Percentiles rank a stretch among this genome's conserved stretches.
phyloP scores from a whole-genome alignment of 2,329 filamentous ascomycete species.

The Nemania sp. region DNA sequence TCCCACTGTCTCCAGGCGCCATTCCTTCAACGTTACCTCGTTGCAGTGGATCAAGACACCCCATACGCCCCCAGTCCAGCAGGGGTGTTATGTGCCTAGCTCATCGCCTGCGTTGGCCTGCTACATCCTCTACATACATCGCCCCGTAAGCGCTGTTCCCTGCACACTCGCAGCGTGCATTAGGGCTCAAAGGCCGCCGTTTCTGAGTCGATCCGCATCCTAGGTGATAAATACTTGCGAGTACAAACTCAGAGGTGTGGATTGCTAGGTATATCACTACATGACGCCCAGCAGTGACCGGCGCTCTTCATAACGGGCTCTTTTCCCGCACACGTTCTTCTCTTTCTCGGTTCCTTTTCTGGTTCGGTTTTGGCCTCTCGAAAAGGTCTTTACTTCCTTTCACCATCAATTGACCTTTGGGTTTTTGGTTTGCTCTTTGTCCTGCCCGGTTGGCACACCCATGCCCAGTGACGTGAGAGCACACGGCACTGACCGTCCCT shows the following conservation, averaged over 20 bases:
- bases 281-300: constrained; percentile 10
- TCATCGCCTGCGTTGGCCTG: constrained; percentile 27
- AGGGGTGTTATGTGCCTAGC: constrained; percentile 27
- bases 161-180: constrained; percentile 38
- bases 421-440: constrained; percentile 14
- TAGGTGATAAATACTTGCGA: constrained; percentile 16
- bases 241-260: constrained; percentile 12
- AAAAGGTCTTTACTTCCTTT: neutral
- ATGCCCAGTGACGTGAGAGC: constrained; percentile 10
- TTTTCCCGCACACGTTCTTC: constrained; percentile 13
- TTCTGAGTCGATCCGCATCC: constrained; percentile 23
- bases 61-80: constrained; percentile 12
- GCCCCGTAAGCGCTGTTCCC: constrained; percentile 39
- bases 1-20: constrained; percentile 21
- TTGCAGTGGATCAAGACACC: constrained; percentile 27
- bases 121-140: too few relatives aligned
- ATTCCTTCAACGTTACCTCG: constrained; percentile 35
- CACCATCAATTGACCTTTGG: neutral
- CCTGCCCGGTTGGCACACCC: constrained; percentile 1
- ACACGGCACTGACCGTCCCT: constrained; percentile 11
- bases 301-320: constrained; percentile 25
- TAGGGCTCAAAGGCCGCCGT: constrained; percentile 33
- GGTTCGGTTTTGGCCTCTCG: neutral
- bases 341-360: neutral
- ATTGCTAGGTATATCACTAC: constrained; percentile 21